phyloP scores from a whole-genome alignment of 495 filamentous ascomycete genomes.

The Hypoxylon trugodes region DNA sequence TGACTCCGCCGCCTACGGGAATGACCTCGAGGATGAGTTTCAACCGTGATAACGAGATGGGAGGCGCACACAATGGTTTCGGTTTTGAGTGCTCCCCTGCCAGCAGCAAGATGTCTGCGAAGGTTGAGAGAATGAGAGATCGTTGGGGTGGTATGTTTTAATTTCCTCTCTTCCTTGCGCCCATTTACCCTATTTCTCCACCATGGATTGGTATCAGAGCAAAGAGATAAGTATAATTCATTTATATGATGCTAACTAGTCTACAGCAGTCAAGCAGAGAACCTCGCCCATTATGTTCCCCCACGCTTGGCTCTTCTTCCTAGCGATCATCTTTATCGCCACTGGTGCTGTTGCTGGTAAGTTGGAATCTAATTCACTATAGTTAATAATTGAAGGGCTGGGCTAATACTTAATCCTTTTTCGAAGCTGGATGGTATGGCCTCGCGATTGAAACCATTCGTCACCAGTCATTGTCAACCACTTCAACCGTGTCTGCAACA shows the following conservation, averaged over 20 bases:
- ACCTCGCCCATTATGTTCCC: conserved; percentile 8
- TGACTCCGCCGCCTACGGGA: not conserved
- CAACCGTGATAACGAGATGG: not conserved
- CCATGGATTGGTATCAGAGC: not conserved
- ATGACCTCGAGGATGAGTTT: no score
- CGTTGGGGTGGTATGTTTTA: conserved; percentile 6
- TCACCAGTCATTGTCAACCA: not conserved
- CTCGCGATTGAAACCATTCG: conserved; percentile 4
- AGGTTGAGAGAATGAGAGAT: not conserved
- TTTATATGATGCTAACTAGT: not conserved
- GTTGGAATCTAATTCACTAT: not conserved
- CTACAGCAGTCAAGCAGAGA: conserved; percentile 21
- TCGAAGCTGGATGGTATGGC: conserved; percentile 24
- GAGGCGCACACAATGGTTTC: not conserved
- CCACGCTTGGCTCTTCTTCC: conserved; percentile 16
- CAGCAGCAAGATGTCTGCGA: not conserved
- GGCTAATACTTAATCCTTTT: conserved; percentile 1
- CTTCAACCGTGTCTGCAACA: not conserved
- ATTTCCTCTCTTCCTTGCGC: not conserved
- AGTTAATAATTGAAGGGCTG: not conserved
- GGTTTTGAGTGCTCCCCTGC: not conserved
- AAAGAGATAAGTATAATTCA: not conserved
- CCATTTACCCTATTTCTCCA: no score
- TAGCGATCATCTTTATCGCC: conserved; percentile 11
- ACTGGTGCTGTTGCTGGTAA: conserved; percentile 7